phyloP scores from a whole-genome alignment of 371 early-diverging fungal species.

The Catenaria anguillulae region DNA sequence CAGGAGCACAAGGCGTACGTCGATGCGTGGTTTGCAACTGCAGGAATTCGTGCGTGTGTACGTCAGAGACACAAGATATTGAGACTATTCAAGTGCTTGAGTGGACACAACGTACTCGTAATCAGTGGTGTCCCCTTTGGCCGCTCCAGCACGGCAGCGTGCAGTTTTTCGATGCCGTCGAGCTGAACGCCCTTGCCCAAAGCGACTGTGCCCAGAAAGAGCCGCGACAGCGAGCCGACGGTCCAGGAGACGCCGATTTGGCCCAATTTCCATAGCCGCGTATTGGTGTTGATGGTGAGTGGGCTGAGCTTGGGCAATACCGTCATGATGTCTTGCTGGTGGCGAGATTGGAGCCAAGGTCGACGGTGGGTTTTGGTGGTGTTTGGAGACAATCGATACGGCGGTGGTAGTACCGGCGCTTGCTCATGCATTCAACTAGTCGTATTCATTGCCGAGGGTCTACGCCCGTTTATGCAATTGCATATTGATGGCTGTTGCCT shows the following conservation, averaged over 20 bases:
- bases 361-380: no score
- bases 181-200: background rate
- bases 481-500: no score
- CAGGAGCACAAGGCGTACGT: constrained; percentile 15
- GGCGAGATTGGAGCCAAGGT: no score
- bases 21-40: constrained; percentile 35
- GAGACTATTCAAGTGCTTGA: background rate
- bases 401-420: no score
- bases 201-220: background rate
- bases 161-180: background rate
- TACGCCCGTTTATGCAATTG: no score
- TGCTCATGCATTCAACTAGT: no score
- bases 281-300: background rate
- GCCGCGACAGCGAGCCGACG: background rate
- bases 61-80: background rate
- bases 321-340: no score
- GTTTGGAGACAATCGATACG: no score
- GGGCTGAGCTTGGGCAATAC: background rate
- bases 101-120: background rate
- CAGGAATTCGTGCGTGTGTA: background rate
- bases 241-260: background rate
- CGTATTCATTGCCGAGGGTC: no score
- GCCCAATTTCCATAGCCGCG: background rate
- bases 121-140: background rate
- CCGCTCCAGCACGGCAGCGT: background rate